These are phyloP conservation scores for Lactarius indigo DNA, from an alignment of 768 basidiomycete species.

Conservation along the genomic window DNA sequence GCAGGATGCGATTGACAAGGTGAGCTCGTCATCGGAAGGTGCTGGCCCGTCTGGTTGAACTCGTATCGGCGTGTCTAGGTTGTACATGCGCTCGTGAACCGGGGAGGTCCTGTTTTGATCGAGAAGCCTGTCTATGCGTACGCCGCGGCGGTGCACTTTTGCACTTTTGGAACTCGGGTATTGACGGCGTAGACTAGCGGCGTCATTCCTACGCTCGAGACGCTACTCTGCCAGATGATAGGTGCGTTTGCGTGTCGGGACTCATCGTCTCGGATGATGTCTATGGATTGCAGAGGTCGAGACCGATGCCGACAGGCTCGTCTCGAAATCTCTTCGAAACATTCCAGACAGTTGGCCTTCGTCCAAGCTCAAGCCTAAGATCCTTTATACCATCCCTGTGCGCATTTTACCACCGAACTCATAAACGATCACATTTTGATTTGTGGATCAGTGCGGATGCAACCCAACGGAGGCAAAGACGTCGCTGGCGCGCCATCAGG, in stretches of 20 bases:
- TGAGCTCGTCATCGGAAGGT: conserved; percentile 29
- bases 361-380: conserved; percentile 66
- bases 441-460: conserved; percentile 59
- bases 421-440: not conserved
- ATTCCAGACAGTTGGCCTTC: conserved; percentile 74
- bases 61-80: conserved; percentile 44
- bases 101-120: conserved; percentile 75
- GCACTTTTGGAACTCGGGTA: conserved; percentile 12
- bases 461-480: conserved; percentile 86
- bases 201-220: conserved; percentile 58
- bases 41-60: not conserved
- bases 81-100: conserved; percentile 64
- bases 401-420: conserved; percentile 8
- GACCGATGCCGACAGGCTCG: conserved; percentile 71
- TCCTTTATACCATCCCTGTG: conserved; percentile 79
- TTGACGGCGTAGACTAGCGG: conserved; percentile 41
- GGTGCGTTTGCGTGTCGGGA: conserved; percentile 38
- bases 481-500: conserved; percentile 61
- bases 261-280: not conserved
- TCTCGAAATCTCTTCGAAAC: conserved; percentile 52
- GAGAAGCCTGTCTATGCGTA: conserved; percentile 81
- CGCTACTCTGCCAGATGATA: conserved; percentile 56
- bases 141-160: conserved; percentile 29
- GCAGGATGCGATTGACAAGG: conserved; percentile 89
- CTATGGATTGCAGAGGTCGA: conserved; percentile 56